Percentiles rank a stretch among this genome's conserved stretches.
Conservation (phyloP, 106 monocot genomes). For the Cymbidium sinense region DNA sequence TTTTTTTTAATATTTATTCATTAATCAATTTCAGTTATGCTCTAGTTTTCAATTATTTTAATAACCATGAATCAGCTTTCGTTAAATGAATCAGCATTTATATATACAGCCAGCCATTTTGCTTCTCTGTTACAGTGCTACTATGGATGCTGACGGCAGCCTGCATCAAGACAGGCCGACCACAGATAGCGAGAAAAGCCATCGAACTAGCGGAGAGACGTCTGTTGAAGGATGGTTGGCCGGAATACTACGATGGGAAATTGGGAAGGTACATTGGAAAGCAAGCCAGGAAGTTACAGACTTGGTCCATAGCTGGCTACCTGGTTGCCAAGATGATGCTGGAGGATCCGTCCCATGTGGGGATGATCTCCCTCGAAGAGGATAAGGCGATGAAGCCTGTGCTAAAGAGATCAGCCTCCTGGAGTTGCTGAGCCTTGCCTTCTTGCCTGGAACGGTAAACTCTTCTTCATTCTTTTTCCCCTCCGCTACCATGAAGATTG, state of each 20-base stretch:
- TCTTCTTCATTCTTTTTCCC: no score
- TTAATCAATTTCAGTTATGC: no score
- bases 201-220: conserved; percentile 49
- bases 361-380: conserved; percentile 18
- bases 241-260: conserved; percentile 29
- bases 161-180: conserved; percentile 24
- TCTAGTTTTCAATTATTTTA: no score
- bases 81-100: no score
- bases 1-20: no score
- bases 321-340: conserved; percentile 21
- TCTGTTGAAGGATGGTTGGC: conserved; percentile 44
- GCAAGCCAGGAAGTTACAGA: conserved; percentile 22
- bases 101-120: not conserved
- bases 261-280: conserved; percentile 17
- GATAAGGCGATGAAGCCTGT: conserved; percentile 17
- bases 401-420: conserved; percentile 12
- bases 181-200: conserved; percentile 44
- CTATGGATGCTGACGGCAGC: conserved; percentile 59
- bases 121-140: conserved; percentile 28
- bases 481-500: no score
- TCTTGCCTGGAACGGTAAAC: no score
- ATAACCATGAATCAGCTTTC: no score
- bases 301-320: conserved; percentile 23
- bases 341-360: conserved; percentile 20
- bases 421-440: conserved; percentile 9